Evolutionary conservation across 139 green algal genomes (phyloP).

Genomic region (Haematococcus lacustris): DNA sequence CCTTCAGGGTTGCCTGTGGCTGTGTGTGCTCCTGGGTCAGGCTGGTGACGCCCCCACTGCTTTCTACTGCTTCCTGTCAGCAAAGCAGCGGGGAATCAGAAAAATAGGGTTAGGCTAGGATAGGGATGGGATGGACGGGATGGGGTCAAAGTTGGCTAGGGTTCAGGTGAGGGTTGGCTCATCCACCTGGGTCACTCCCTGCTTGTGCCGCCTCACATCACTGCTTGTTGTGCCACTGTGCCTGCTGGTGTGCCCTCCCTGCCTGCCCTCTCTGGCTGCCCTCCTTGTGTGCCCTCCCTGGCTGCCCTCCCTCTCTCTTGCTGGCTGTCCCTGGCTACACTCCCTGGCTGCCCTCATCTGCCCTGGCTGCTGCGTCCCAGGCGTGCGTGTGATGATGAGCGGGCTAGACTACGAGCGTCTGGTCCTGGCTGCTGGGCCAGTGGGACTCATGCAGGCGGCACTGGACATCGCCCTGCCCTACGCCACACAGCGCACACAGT

Average conservation of each 20-base stretch:
- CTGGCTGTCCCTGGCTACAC: neutral
- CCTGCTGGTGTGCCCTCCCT: too few relatives aligned
- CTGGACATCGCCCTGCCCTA: constrained; percentile 82
- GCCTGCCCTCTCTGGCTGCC: neutral
- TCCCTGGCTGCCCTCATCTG: constrained; percentile 3
- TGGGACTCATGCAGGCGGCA: constrained; percentile 30
- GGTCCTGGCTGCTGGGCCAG: constrained; percentile 78
- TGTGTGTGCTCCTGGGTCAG: neutral
- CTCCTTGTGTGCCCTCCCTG: too few relatives aligned
- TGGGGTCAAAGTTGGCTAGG: too few relatives aligned
- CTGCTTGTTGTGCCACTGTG: neutral
- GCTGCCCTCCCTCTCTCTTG: too few relatives aligned
- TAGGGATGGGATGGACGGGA: too few relatives aligned
- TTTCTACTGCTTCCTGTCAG: neutral
- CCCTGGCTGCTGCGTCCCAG: constrained; percentile 63
- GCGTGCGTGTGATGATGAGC: constrained; percentile 65
- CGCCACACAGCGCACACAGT: constrained; percentile 74
- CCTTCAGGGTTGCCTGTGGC: neutral
- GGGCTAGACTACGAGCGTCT: constrained; percentile 88
- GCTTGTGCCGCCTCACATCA: neutral
- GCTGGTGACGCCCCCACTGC: neutral
- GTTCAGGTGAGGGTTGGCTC: too few relatives aligned
- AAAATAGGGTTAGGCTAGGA: too few relatives aligned
- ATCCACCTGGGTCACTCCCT: neutral
- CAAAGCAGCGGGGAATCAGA: too few relatives aligned